These are phyloP conservation scores for Candida manassasensis DNA, from an alignment of 805 yeast genomes.

Conservation along the genomic window DNA sequence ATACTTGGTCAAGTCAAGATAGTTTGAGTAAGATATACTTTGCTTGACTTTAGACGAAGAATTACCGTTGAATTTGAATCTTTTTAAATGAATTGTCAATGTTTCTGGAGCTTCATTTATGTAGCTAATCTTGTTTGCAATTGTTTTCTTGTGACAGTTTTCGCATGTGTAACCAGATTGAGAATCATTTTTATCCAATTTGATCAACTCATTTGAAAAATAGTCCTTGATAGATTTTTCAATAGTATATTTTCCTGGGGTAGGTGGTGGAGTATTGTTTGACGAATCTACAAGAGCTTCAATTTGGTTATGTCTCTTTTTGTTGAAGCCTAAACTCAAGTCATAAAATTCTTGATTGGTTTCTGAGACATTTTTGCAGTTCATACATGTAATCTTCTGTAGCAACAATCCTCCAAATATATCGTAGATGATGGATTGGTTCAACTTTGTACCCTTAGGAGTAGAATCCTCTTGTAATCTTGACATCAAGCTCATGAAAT, in stretches of 20 bases:
- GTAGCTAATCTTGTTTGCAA: conserved; percentile 70
- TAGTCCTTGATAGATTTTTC: conserved; percentile 75
- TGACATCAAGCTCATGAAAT: conserved; percentile 86
- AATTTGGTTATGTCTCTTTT: conserved; percentile 20
- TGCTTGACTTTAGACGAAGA: conserved; percentile 83
- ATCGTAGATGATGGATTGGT: conserved; percentile 79
- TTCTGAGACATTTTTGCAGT: conserved; percentile 75
- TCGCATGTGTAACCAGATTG: conserved; percentile 81
- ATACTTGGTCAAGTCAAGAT: conserved; percentile 66
- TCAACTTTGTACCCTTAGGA: conserved; percentile 83
- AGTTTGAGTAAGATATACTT: conserved; percentile 74
- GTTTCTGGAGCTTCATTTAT: conserved; percentile 86
- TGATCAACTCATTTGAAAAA: conserved; percentile 77
- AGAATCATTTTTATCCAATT: conserved; percentile 59
- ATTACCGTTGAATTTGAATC: conserved; percentile 83
- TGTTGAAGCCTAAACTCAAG: conserved; percentile 72
- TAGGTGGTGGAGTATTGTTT: conserved; percentile 5
- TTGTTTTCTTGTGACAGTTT: conserved; percentile 70
- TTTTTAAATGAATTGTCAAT: conserved; percentile 77
- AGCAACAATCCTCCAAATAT: conserved; percentile 88
- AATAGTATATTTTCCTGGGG: conserved; percentile 48
- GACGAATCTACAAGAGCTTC: conserved; percentile 16
- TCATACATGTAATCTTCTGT: conserved; percentile 79
- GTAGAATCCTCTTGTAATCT: conserved; percentile 88
- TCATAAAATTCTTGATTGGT: conserved; percentile 95